Percentiles rank a stretch among this genome's conserved stretches.
Conservation (phyloP, 805 yeast genomes). For the Barnettozyma wickerhamii region DNA sequence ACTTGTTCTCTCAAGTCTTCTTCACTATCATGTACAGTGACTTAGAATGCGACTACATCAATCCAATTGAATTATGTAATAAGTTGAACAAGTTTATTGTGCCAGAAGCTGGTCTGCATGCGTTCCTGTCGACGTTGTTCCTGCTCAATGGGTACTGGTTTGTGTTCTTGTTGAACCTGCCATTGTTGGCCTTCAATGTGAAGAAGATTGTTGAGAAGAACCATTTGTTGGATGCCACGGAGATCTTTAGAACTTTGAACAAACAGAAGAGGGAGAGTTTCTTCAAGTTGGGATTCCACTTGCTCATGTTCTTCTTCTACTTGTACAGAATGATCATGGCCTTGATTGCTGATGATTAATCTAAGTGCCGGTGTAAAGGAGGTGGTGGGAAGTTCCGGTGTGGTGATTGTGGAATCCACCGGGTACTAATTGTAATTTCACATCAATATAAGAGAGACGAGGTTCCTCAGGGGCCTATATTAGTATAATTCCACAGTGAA, state of each 20-base stretch:
- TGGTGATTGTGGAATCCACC: too few relatives aligned
- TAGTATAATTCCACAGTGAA: too few relatives aligned
- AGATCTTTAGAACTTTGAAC: constrained; percentile 89
- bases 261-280: constrained; percentile 92
- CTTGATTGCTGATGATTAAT: constrained; percentile 48
- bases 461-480: too few relatives aligned
- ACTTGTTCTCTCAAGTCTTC: constrained; percentile 87
- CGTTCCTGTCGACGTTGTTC: constrained; percentile 60
- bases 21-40: constrained; percentile 95
- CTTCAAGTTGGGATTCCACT: constrained; percentile 84
- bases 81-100: constrained; percentile 82
- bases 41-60: constrained; percentile 93
- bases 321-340: constrained; percentile 95
- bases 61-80: constrained; percentile 94
- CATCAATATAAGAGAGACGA: too few relatives aligned
- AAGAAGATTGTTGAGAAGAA: constrained; percentile 76
- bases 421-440: too few relatives aligned
- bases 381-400: too few relatives aligned
- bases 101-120: constrained; percentile 89
- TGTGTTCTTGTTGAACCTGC: constrained; percentile 75
- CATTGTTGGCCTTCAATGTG: constrained; percentile 78
- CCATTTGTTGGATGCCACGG: constrained; percentile 93
- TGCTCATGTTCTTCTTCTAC: constrained; percentile 91
- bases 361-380: not conserved
- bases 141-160: constrained; percentile 91